A percentile compares a stretch with the other conserved stretches of the same genome.
Conservation (phyloP, 2,329 filamentous ascomycete species). For the Phialemoniopsis sp. region DNA sequence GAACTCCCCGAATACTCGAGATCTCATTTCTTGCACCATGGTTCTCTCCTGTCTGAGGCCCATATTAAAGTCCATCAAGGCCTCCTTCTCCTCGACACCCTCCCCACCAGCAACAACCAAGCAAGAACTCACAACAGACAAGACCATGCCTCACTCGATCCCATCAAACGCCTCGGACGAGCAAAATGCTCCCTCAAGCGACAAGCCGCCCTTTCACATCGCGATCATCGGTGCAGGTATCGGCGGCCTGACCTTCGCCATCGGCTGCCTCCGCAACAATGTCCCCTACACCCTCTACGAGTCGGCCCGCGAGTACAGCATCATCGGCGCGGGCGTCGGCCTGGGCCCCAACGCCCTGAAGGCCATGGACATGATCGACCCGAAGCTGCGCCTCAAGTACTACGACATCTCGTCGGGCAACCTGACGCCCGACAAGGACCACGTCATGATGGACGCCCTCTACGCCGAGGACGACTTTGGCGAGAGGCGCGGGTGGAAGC, state of each 20-base stretch:
- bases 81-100: too few species aligned
- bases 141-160: too few species aligned
- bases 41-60: too few species aligned
- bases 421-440: slow-evolving; percentile 24
- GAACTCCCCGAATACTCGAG: too few species aligned
- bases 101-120: too few species aligned
- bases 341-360: slow-evolving; percentile 27
- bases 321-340: slow-evolving; percentile 25
- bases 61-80: too few species aligned
- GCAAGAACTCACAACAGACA: too few species aligned
- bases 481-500: slow-evolving; percentile 26
- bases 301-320: slow-evolving; percentile 15
- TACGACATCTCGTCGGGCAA: slow-evolving; percentile 32
- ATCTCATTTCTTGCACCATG: too few species aligned
- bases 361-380: slow-evolving; percentile 33
- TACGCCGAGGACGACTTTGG: slow-evolving; percentile 33
- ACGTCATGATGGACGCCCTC: slow-evolving; percentile 35
- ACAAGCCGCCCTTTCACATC: too few species aligned
- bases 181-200: too few species aligned
- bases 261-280: slow-evolving; percentile 19
- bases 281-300: slow-evolving; percentile 20
- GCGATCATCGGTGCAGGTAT: slow-evolving; percentile 22
- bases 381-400: slow-evolving; percentile 25
- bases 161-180: too few species aligned
- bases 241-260: slow-evolving; percentile 20